A percentile compares a stretch with the other conserved stretches of the same genome.
Evolutionary conservation across 108 stramenopile species (phyloP).

Genomic region (Poteriospumella lacustris): DNA sequence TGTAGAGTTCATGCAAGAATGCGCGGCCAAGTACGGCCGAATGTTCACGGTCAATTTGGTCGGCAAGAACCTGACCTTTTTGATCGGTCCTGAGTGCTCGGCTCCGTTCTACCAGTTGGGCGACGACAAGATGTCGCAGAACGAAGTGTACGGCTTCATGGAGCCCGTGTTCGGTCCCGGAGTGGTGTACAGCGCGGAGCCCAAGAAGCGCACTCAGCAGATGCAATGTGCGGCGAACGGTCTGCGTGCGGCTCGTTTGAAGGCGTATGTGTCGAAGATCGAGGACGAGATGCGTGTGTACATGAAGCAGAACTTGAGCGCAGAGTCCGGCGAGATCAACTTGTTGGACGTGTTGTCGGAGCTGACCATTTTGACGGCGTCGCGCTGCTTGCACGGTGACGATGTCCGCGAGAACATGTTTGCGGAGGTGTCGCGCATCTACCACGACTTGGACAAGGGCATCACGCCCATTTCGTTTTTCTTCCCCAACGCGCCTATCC

Average conservation of each 20-base stretch:
- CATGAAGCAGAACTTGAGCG: conserved; percentile 62
- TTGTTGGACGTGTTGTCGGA: conserved; percentile 77
- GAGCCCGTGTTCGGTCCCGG: conserved; percentile 85
- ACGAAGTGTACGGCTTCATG: conserved; percentile 94
- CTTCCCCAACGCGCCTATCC: conserved; percentile 86
- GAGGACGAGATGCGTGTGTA: conserved; percentile 76
- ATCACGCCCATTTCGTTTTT: conserved; percentile 95
- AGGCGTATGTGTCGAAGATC: conserved; percentile 90
- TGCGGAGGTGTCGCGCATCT: conserved; percentile 81
- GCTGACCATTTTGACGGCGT: conserved; percentile 92
- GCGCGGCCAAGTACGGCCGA: conserved; percentile 63
- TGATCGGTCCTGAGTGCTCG: conserved; percentile 93
- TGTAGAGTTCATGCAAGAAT: conserved; percentile 74
- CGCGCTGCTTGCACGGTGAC: conserved; percentile 90
- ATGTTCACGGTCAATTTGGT: conserved; percentile 87
- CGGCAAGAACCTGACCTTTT: conserved; percentile 84
- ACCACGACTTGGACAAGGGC: conserved; percentile 93
- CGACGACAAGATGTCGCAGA: conserved; percentile 85
- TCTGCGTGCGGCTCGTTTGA: conserved; percentile 75
- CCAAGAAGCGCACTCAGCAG: conserved; percentile 85
- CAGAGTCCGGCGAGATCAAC: conserved; percentile 70
- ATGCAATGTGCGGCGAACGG: conserved; percentile 91
- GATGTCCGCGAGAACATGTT: conserved; percentile 94
- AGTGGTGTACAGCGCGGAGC: conserved; percentile 87
- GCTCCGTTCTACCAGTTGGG: conserved; percentile 84